A percentile compares a stretch with the other conserved stretches of the same genome.
Evolutionary conservation across 73 alveolate genomes (phyloP).

Genomic region (Tetrahymena thermophila): DNA sequence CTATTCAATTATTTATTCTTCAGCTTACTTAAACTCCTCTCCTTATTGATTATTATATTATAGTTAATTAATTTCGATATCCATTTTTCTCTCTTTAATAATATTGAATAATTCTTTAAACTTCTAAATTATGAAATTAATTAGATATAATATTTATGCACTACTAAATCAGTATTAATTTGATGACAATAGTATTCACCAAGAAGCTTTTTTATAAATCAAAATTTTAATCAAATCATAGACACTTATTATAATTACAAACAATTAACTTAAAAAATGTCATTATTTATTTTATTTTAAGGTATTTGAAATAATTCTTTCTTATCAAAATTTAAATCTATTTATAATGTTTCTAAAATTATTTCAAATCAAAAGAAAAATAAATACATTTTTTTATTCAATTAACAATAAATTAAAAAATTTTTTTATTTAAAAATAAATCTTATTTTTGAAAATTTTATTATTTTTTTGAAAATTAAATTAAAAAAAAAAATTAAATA

Average conservation of each 20-base stretch:
- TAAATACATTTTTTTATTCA: too few relatives aligned
- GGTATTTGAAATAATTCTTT: too few relatives aligned
- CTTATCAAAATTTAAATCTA: too few relatives aligned
- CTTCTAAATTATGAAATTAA: background rate
- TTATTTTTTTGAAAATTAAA: too few relatives aligned
- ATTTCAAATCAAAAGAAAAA: too few relatives aligned
- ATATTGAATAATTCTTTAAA: background rate
- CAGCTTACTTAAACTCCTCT: background rate
- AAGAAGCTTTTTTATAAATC: background rate
- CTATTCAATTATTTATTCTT: background rate
- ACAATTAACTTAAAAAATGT: background rate
- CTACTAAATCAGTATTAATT: background rate
- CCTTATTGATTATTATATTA: background rate
- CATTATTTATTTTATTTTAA: too few relatives aligned
- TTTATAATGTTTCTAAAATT: too few relatives aligned
- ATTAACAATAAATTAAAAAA: too few relatives aligned
- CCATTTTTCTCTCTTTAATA: background rate
- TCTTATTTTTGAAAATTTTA: too few relatives aligned
- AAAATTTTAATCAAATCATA: background rate
- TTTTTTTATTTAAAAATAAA: too few relatives aligned
- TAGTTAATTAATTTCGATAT: background rate
- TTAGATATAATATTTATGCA: background rate
- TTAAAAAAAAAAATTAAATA: too few relatives aligned
- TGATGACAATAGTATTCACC: background rate
- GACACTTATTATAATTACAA: background rate